phyloP scores from a whole-genome alignment of 768 basidiomycete species.

The Clitopilus passeckerianus region DNA sequence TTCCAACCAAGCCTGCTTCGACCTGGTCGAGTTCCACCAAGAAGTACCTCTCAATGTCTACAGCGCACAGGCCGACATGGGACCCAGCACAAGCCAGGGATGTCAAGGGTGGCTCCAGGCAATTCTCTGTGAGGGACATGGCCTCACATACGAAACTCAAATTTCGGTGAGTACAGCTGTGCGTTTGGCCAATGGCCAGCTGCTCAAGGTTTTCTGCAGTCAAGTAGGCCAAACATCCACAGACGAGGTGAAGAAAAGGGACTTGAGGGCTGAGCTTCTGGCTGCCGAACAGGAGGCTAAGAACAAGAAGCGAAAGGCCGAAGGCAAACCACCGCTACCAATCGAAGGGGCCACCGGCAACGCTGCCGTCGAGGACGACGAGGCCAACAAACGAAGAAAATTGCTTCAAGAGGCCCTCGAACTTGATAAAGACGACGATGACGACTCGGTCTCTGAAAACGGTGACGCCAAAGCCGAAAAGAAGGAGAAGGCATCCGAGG shows the following conservation, averaged over 20 bases:
- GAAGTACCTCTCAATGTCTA: constrained; percentile 53
- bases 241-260: constrained; percentile 70
- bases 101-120: constrained; percentile 87
- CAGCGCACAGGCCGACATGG: constrained; percentile 95
- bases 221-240: constrained; percentile 89
- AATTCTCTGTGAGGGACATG: constrained; percentile 91
- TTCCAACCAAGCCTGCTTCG: background rate
- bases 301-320: constrained; percentile 90
- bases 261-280: constrained; percentile 79
- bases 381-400: constrained; percentile 79
- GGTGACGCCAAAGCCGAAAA: constrained; percentile 29
- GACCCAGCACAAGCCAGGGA: constrained; percentile 93
- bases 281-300: constrained; percentile 82
- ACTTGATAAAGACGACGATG: constrained; percentile 87
- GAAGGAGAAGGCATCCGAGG: constrained; percentile 28
- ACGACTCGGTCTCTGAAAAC: constrained; percentile 52
- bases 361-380: constrained; percentile 37
- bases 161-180: constrained; percentile 62
- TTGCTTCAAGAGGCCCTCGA: constrained; percentile 82
- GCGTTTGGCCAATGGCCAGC: background rate
- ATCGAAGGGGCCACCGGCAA: constrained; percentile 25
- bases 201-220: constrained; percentile 25
- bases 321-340: constrained; percentile 57
- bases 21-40: background rate
- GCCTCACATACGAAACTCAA: constrained; percentile 97